Evolutionary conservation across 768 basidiomycete genomes (phyloP).

Genomic region (Tricholomella constricta): DNA sequence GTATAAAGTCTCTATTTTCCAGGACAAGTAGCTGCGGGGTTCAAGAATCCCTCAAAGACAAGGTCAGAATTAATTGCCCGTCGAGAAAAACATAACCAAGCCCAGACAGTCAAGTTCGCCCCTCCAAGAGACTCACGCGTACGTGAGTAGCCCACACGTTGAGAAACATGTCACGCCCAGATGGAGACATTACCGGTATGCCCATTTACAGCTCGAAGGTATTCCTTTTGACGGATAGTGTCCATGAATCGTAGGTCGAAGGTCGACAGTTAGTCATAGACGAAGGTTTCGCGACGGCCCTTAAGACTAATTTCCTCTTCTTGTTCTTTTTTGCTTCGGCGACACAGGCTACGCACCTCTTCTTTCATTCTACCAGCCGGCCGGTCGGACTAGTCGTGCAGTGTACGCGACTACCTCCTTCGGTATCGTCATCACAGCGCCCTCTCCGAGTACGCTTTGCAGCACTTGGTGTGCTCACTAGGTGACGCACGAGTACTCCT

Average conservation of each 20-base stretch:
- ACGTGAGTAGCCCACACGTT: no score
- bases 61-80: no score
- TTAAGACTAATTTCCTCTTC: no score
- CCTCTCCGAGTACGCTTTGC: conserved; percentile 23
- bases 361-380: neutral
- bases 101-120: no score
- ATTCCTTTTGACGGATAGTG: neutral
- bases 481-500: conserved; percentile 45
- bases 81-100: no score
- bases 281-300: neutral
- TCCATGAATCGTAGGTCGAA: neutral
- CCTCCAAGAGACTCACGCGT: no score
- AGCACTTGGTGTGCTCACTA: conserved; percentile 13
- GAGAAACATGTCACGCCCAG: no score
- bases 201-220: neutral
- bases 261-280: neutral
- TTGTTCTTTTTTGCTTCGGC: no score
- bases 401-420: conserved; percentile 12
- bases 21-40: no score
- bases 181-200: no score
- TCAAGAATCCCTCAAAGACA: no score
- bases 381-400: neutral
- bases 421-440: conserved; percentile 27
- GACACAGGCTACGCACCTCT: neutral
- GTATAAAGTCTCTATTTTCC: no score